Evolutionary conservation across 805 yeast species (phyloP), one percentile per base, ranked within the genome.

Genomic region (Starmerella powellii): DNA sequence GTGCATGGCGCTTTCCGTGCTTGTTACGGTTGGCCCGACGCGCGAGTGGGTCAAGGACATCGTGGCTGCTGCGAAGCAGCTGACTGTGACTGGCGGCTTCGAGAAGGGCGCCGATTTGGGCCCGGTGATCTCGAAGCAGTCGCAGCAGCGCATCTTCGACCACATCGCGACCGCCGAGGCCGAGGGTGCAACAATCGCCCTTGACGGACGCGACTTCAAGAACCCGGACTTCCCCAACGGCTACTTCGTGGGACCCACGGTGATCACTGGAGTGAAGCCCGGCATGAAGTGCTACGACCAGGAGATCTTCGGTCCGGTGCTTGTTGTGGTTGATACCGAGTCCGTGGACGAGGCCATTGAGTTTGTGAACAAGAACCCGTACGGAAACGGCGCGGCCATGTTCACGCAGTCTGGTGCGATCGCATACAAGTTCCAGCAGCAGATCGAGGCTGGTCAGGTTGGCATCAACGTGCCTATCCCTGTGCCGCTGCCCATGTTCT

Each of bases 391-490:
- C 38, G 74, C 73, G 20, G 71, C 85, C 3, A 61, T 79, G 46
- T 80, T 79, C 68, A 79, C 87, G 13, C 66, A 71, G 27, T 73
- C 80, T 1, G 87, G 87, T 11, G 65, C 80, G 18, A 65, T 72
- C n/a, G 80, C 82, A 3, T 79, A 77, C 60, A 73, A 74, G 57
- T 79, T 80, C 66, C 77, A 72, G 58, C 74, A 70, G 62, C 69
- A 74, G 50, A 73, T 78, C 48, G 80, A 77, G 45, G 75, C 78
- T 42, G 87, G 87, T 26, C 86, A 79, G 62, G 81, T 79, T 38
- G 87, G 87, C 42, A 68, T 79, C 52, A 79, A 79, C 54, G 84
- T 79, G 29, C 86, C 87, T 13, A 80, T 79, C 47, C 87, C 87
- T 4, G 87, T 79, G 16, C 87, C 87, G 38, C 65, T 80, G 59